A percentile compares a stretch with the other conserved stretches of the same genome.
phyloP scores from a whole-genome alignment of 2,329 filamentous ascomycete species.

The Phyllosticta citrichinensis region DNA sequence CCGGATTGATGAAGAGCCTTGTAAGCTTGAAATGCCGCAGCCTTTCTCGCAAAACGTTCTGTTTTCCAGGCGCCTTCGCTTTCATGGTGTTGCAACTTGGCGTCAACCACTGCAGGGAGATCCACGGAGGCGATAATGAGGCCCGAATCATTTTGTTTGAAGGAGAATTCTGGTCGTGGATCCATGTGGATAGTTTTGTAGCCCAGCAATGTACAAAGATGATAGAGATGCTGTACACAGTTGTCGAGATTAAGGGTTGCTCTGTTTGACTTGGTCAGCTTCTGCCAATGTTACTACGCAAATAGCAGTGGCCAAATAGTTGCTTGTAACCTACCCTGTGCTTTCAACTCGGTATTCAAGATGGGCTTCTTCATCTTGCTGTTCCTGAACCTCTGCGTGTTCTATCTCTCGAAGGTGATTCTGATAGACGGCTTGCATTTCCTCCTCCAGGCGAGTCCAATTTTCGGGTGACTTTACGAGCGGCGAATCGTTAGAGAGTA shows the following conservation, averaged over 20 bases:
- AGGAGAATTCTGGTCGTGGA: constrained; percentile 56
- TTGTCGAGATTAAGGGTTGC: constrained; percentile 64
- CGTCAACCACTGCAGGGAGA: constrained; percentile 62
- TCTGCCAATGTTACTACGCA: too few relatives aligned
- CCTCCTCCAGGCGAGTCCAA: constrained; percentile 58
- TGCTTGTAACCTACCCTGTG: constrained; percentile 19
- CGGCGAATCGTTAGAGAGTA: constrained; percentile 21
- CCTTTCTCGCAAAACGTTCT: constrained; percentile 63
- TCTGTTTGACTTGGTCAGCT: constrained; percentile 23
- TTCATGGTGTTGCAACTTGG: constrained; percentile 44
- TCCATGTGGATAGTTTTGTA: constrained; percentile 50
- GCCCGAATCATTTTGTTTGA: constrained; percentile 29
- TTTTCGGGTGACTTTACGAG: constrained; percentile 23
- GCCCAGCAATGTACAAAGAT: constrained; percentile 63
- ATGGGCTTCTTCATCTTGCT: constrained; percentile 38
- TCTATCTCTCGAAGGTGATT: constrained; percentile 48
- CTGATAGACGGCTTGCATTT: constrained; percentile 63
- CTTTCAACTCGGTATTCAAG: constrained; percentile 14
- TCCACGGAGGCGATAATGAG: constrained; percentile 51
- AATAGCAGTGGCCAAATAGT: too few relatives aligned
- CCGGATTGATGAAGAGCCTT: constrained; percentile 56
- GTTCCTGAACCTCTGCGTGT: constrained; percentile 33
- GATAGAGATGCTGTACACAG: constrained; percentile 64
- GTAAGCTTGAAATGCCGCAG: constrained; percentile 78
- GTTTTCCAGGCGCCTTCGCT: constrained; percentile 54